Percentiles rank a stretch among this genome's conserved stretches.
These are phyloP conservation scores for Trypanosoma lewisi DNA, from an alignment of 208 protist species.

Conservation along the genomic window DNA sequence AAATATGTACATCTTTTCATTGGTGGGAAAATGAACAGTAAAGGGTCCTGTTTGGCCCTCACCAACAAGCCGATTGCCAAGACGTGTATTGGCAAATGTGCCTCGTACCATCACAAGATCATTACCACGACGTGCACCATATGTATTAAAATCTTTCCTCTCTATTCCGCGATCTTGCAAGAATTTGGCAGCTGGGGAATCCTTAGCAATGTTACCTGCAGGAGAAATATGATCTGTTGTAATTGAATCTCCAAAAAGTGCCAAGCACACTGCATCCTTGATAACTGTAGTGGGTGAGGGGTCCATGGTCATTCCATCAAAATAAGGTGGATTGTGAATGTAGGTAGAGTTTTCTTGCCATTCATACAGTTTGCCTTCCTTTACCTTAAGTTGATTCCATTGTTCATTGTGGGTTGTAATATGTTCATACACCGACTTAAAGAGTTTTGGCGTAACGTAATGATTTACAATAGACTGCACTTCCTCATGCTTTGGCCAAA, in stretches of 20 bases:
- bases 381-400: conserved; percentile 92
- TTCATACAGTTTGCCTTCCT: conserved; percentile 87
- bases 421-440: conserved; percentile 89
- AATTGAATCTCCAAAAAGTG: conserved; percentile 95
- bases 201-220: conserved; percentile 94
- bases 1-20: conserved; percentile 93
- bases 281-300: conserved; percentile 53
- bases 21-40: conserved; percentile 90
- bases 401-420: conserved; percentile 88
- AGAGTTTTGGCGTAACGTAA: conserved; percentile 87
- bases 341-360: conserved; percentile 95
- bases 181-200: conserved; percentile 92
- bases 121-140: conserved; percentile 94
- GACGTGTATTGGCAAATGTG: conserved; percentile 95
- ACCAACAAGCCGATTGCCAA: conserved; percentile 91
- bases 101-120: conserved; percentile 96
- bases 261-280: conserved; percentile 80
- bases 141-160: conserved; percentile 95
- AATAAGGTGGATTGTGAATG: conserved; percentile 96
- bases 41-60: conserved; percentile 91
- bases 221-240: conserved; percentile 97
- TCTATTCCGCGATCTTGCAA: conserved; percentile 76
- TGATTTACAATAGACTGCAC: conserved; percentile 70
- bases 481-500: conserved; percentile 94
- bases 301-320: conserved; percentile 81